These are phyloP conservation scores for Aspergillus aculeatus DNA, from an alignment of 2,329 filamentous ascomycete genomes.

Conservation along the genomic window DNA sequence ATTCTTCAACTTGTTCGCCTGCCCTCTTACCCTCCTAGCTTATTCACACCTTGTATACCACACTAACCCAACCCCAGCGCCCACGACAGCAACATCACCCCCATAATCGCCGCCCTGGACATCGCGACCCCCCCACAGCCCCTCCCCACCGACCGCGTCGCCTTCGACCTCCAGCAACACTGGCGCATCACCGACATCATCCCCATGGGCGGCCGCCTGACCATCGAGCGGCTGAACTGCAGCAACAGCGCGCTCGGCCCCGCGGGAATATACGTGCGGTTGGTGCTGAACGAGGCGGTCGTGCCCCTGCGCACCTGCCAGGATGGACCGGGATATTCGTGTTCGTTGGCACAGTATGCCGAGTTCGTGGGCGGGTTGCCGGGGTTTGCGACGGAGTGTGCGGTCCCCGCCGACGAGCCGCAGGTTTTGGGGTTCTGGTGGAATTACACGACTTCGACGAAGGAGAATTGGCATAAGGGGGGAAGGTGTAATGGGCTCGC, in stretches of 20 bases:
- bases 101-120: conserved; percentile 22
- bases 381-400: conserved; percentile 5
- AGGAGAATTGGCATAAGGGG: neutral
- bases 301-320: conserved; percentile 18
- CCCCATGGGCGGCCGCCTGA: conserved; percentile 23
- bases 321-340: conserved; percentile 21
- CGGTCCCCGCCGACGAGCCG: neutral
- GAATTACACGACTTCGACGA: neutral
- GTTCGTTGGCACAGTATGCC: conserved; percentile 16
- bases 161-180: conserved; percentile 14
- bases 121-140: conserved; percentile 18
- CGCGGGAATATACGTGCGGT: conserved; percentile 19
- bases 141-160: conserved; percentile 18
- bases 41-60: neutral
- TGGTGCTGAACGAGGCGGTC: conserved; percentile 25
- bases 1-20: conserved; percentile 16
- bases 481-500: neutral
- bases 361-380: conserved; percentile 11
- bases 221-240: conserved; percentile 23
- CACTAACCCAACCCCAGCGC: conserved; percentile 4
- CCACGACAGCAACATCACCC: conserved; percentile 21
- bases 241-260: conserved; percentile 14
- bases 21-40: neutral
- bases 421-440: neutral
- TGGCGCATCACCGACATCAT: conserved; percentile 22